Evolutionary conservation across 2,329 filamentous ascomycete genomes (phyloP).

Genomic region (Talaromyces sp.): DNA sequence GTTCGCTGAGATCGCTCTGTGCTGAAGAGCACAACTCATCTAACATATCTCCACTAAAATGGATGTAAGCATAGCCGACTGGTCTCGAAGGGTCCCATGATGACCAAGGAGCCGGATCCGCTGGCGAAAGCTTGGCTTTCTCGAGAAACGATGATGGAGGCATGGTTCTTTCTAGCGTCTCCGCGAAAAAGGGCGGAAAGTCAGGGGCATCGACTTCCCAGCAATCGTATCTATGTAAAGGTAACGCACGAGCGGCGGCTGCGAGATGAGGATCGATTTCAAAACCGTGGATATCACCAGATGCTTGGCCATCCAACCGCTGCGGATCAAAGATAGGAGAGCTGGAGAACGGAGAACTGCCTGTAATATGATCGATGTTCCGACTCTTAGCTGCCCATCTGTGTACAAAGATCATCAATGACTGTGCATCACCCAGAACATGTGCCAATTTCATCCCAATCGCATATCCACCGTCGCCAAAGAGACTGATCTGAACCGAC

Average conservation of each 20-base stretch:
- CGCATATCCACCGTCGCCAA: constrained; percentile 42
- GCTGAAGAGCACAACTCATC: background rate
- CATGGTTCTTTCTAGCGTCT: constrained; percentile 19
- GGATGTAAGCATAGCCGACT: background rate
- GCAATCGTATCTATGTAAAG: constrained; percentile 50
- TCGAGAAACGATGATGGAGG: background rate
- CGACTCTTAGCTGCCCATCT: constrained; percentile 39
- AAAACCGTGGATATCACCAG: constrained; percentile 3
- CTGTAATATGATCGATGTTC: constrained; percentile 20
- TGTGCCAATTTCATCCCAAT: constrained; percentile 46
- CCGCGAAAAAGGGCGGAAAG: constrained; percentile 17
- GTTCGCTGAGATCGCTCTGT: background rate
- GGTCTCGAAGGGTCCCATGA: background rate
- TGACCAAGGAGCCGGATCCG: background rate
- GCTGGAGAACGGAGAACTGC: background rate
- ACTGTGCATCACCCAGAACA: constrained; percentile 45
- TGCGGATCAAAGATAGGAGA: background rate
- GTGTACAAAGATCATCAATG: constrained; percentile 44
- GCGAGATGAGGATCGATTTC: constrained; percentile 25
- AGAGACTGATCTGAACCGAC: constrained; percentile 41
- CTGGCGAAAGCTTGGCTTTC: background rate
- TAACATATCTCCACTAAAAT: background rate
- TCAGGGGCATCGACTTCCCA: constrained; percentile 31
- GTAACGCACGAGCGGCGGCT: constrained; percentile 30
- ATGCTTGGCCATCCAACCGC: background rate